phyloP scores from a whole-genome alignment of 177 flowering plant genomes.

The Vitis hybrid region DNA sequence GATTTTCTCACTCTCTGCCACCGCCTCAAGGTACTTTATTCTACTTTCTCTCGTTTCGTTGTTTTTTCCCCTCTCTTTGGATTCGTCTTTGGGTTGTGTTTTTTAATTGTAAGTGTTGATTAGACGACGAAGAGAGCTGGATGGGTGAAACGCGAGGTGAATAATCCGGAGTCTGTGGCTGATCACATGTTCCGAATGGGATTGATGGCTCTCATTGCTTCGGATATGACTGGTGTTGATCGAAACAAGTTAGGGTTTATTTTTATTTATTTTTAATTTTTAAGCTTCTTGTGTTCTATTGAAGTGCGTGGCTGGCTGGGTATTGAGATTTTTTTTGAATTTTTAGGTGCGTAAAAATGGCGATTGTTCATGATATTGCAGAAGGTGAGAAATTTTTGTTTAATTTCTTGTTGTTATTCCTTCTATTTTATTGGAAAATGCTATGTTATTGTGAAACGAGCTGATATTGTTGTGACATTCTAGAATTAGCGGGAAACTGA shows the following conservation, averaged over 20 bases:
- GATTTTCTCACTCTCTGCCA: constrained; percentile 88
- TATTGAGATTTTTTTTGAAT: not conserved
- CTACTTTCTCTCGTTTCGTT: not conserved
- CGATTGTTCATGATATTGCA: constrained; percentile 96
- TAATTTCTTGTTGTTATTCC: not conserved
- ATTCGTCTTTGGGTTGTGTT: not conserved
- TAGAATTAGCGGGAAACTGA: no score
- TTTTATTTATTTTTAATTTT: not conserved
- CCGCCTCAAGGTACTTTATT: constrained; percentile 62
- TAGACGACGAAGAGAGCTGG: constrained; percentile 95
- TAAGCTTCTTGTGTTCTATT: not conserved
- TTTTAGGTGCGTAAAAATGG: constrained; percentile 91
- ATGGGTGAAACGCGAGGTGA: constrained; percentile 66
- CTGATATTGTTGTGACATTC: no score
- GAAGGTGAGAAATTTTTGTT: constrained; percentile 54
- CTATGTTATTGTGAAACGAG: no score
- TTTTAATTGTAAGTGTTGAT: constrained; percentile 1
- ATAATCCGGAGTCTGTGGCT: constrained; percentile 81
- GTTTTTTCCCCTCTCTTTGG: not conserved
- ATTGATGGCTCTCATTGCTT: constrained; percentile 76
- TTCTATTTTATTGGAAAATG: no score
- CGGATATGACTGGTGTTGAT: constrained; percentile 78
- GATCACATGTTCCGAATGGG: constrained; percentile 99
- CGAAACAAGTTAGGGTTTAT: constrained; percentile 66
- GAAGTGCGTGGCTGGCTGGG: no score